Base-by-base conservation (phyloP, 176 grass and related monocot genomes). In the Guadua angustifolia region DNA sequence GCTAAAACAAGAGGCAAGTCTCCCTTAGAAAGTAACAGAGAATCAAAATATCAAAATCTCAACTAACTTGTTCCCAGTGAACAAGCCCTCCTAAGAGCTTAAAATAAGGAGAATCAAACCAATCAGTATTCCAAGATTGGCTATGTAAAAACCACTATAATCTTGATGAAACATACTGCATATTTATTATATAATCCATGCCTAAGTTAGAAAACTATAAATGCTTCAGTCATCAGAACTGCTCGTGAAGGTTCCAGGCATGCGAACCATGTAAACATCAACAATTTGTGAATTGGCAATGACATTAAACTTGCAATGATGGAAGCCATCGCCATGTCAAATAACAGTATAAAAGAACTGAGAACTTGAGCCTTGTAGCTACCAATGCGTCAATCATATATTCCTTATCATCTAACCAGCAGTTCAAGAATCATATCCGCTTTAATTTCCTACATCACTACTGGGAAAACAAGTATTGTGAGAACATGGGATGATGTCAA, bases 11-110 rank as follows among this genome's bases (percentile, higher is more conserved):
- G 25, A 46, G 51, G 14, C 59, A 74, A 56, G 47, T 74, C 26
- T 50, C 57, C 76, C 79, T 47, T 78, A 8, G 7, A 77, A 88
- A 90, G 75, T 53, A 78, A 81, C 53, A 85, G 77, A 33, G 69
- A 80, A 90, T 83, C 62, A 42, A 70, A 56, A 67, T 71, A 70
- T 86, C 63, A 74, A 58, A 58, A 74, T 84, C 59, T 69, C 5
- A 16, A 82, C 58, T 45, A 81, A 69, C 50, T 63, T 86, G 83
- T 62, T 83, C 72, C 47, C 22, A 66, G 32, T 74, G 49, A 88
- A 72, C 26, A 44, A 57, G 7, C 33, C 66, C 60, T 49, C 74
- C 50, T 83, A 83, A 26, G 7, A 57, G 29, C 24, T 68, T 62
- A 19, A 69, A 69, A 32, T 78, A 64, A 43, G 39, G 44, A 7